Evolutionary conservation across 148 eudicot species (phyloP).

Genomic region (Nyssa sinensis): DNA sequence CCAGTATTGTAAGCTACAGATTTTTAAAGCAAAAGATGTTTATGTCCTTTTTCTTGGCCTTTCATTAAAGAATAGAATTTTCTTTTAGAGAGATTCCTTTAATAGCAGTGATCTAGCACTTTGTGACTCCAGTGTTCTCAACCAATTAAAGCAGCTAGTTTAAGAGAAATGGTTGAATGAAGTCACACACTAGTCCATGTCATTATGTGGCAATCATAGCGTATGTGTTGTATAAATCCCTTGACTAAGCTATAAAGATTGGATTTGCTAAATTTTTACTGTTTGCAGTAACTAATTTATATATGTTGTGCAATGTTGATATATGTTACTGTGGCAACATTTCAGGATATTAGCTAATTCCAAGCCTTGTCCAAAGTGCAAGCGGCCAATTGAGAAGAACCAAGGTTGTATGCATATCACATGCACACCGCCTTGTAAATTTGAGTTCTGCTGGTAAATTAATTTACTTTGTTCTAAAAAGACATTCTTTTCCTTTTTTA

Average conservation of each 20-base stretch:
- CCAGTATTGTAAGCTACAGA: too few relatives aligned
- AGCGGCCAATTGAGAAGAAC: constrained; percentile 91
- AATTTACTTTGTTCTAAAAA: background rate
- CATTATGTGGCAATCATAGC: too few relatives aligned
- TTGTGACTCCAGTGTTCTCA: too few relatives aligned
- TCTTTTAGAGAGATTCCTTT: too few relatives aligned
- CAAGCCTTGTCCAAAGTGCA: constrained; percentile 96
- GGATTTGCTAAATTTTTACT: background rate
- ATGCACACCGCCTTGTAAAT: constrained; percentile 91
- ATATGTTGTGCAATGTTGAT: background rate
- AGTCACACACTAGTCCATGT: too few relatives aligned
- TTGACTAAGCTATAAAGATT: background rate
- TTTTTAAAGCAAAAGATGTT: too few relatives aligned
- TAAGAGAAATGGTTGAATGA: background rate
- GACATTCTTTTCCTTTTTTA: background rate
- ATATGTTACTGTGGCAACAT: background rate
- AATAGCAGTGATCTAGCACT: too few relatives aligned
- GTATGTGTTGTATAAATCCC: background rate
- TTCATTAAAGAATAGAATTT: too few relatives aligned
- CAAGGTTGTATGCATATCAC: constrained; percentile 97
- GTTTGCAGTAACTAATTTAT: background rate
- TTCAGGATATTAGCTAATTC: constrained; percentile 86
- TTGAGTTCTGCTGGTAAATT: constrained; percentile 87
- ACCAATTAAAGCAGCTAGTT: too few relatives aligned
- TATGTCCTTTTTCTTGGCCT: too few relatives aligned